Evolutionary conservation across 1,284 basidiomycete genomes (phyloP).

Genomic region (Malassezia pachydermatis): DNA sequence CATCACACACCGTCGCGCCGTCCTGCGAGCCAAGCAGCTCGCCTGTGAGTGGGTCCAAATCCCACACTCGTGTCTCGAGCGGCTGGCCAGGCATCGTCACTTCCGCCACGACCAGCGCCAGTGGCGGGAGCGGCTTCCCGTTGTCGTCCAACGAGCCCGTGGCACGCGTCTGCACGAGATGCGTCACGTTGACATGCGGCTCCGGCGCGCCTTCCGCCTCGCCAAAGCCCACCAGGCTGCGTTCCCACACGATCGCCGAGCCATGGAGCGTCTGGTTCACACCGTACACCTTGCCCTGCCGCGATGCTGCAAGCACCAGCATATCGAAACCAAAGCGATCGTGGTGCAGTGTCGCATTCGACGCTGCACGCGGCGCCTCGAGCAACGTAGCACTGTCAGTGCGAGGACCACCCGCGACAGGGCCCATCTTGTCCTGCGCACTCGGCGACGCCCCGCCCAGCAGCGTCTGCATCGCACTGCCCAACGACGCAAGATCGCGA

Average conservation of each 20-base stretch:
- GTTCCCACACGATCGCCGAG: constrained; percentile 36
- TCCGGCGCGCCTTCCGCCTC: constrained; percentile 32
- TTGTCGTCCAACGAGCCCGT: constrained; percentile 27
- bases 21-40: constrained; percentile 24
- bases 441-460: not conserved
- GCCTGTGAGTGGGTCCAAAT: constrained; percentile 43
- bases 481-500: not conserved
- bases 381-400: not conserved
- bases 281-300: constrained; percentile 67
- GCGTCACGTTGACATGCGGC: constrained; percentile 30
- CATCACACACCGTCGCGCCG: constrained; percentile 2
- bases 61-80: constrained; percentile 34
- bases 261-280: constrained; percentile 64
- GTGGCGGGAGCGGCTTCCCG: constrained; percentile 18
- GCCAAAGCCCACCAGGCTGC: constrained; percentile 41
- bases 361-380: constrained; percentile 25
- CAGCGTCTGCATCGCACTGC: not conserved
- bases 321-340: constrained; percentile 83
- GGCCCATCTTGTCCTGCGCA: not conserved
- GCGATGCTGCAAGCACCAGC: constrained; percentile 64
- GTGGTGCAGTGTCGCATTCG: constrained; percentile 26
- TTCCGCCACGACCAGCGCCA: constrained; percentile 38
- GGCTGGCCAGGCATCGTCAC: constrained; percentile 22
- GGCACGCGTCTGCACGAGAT: constrained; percentile 31
- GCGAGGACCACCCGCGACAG: constrained; percentile 9